phyloP scores from a whole-genome alignment of 352 stramenopile genomes.

The Blastocystis sp. region DNA sequence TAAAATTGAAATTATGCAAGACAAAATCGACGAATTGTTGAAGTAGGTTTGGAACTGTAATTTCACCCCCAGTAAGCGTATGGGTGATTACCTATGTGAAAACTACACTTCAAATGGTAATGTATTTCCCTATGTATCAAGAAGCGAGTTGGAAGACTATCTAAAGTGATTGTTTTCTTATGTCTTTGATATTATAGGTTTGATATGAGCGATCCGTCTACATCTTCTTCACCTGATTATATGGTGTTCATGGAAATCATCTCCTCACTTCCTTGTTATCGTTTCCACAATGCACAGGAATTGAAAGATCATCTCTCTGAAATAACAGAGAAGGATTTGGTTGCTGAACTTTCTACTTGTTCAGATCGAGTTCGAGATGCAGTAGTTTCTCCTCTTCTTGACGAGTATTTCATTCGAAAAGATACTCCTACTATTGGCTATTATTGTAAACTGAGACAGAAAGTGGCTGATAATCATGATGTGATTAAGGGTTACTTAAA shows the following conservation, averaged over 20 bases:
- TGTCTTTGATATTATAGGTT: not conserved
- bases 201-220: not conserved
- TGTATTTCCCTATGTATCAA: not conserved
- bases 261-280: not conserved
- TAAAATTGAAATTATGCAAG: not conserved
- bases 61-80: not conserved
- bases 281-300: not conserved
- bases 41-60: not conserved
- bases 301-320: not conserved
- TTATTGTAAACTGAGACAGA: not conserved
- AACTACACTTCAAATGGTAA: not conserved
- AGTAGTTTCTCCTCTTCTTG: not conserved
- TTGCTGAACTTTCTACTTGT: not conserved
- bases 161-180: not conserved
- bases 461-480: not conserved
- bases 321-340: not conserved
- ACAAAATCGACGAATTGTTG: not conserved
- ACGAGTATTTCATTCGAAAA: not conserved
- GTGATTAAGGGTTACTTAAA: not conserved
- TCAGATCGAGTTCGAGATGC: not conserved
- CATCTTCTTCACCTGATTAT: not conserved
- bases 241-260: not conserved
- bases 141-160: not conserved
- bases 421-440: not conserved
- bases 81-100: not conserved